Conservation (phyloP, 208 protist genomes). For the Leishmania turanica region DNA sequence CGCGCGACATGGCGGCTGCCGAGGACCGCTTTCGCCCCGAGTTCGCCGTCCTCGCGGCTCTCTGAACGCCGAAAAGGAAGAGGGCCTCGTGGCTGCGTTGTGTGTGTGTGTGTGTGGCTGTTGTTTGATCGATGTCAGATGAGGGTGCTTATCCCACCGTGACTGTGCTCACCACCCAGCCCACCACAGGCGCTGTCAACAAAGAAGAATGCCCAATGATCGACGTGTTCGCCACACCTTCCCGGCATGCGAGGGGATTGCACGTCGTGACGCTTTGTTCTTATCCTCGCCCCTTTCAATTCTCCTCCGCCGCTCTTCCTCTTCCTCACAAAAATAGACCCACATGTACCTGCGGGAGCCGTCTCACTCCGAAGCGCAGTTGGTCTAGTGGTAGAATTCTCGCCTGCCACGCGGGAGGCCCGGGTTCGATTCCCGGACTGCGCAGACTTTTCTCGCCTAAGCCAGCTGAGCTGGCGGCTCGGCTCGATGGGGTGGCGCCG, state of each 20-base stretch:
- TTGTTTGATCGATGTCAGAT: not conserved
- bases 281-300: not conserved
- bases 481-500: constrained; percentile 89
- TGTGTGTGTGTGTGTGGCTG: not conserved
- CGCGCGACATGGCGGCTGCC: not conserved
- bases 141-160: not conserved
- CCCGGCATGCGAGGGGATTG: not conserved
- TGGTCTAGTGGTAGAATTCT: constrained; percentile 95
- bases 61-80: not conserved
- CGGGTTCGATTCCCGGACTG: constrained; percentile 95
- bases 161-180: not conserved
- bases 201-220: not conserved
- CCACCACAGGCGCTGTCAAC: not conserved
- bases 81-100: not conserved
- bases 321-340: not conserved
- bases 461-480: constrained; percentile 29
- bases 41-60: constrained; percentile 11
- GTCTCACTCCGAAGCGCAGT: constrained; percentile 47
- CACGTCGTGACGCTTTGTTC: not conserved
- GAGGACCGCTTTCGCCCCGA: constrained; percentile 17
- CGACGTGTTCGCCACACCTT: not conserved
- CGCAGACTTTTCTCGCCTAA: constrained; percentile 55
- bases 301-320: not conserved
- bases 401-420: constrained; percentile 91
- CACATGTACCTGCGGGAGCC: not conserved